Conservation (phyloP, 78 protist genomes). For the Dictyostelium citrinum region DNA sequence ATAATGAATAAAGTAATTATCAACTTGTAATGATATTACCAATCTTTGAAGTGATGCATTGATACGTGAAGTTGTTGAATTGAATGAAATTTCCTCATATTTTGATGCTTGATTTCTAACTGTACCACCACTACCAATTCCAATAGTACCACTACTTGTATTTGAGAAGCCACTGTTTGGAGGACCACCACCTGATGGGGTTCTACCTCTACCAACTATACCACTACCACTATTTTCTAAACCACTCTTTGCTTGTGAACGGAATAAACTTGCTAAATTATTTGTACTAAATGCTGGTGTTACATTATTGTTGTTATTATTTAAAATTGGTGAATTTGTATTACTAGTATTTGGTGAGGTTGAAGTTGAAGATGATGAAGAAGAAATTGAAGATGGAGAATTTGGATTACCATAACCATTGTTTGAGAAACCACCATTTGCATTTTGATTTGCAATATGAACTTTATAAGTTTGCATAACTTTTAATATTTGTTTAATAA, state of each 20-base stretch:
- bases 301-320: not conserved
- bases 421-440: not conserved
- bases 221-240: not conserved
- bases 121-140: slow-evolving; percentile 12
- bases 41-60: slow-evolving; percentile 66
- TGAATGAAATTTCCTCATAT: slow-evolving; percentile 56
- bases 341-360: not conserved
- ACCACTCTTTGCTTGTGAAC: slow-evolving; percentile 35
- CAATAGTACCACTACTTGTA: not conserved
- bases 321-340: not conserved
- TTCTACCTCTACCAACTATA: slow-evolving; percentile 14
- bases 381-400: not conserved
- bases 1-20: slow-evolving; percentile 77
- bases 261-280: slow-evolving; percentile 46
- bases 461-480: slow-evolving; percentile 24
- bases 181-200: slow-evolving; percentile 45
- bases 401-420: not conserved
- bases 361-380: not conserved
- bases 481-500: slow-evolving; percentile 68
- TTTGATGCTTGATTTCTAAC: slow-evolving; percentile 17
- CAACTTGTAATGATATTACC: slow-evolving; percentile 67
- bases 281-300: slow-evolving; percentile 8
- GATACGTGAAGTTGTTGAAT: not conserved
- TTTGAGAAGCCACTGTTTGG: not conserved
- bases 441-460: slow-evolving; percentile 13